These are phyloP conservation scores for Gossypium ekmanianum DNA, from an alignment of 345 rosid genomes.

Conservation along the genomic window DNA sequence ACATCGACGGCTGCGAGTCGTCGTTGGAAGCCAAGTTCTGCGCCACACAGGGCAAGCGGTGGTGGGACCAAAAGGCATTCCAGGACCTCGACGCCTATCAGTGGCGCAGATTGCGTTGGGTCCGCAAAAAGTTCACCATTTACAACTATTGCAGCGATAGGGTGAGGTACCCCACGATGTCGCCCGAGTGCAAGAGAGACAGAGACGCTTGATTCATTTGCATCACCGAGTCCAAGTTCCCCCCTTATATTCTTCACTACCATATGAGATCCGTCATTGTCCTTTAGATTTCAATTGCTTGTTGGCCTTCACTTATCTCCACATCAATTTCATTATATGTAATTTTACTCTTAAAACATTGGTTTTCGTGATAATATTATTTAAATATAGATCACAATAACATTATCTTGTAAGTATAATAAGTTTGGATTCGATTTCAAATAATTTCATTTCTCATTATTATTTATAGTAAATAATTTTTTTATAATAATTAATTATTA, in stretches of 20 bases:
- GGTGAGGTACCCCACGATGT: constrained; percentile 31
- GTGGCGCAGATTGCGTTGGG: constrained; percentile 52
- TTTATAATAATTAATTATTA: too few species aligned
- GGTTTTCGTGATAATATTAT: background rate
- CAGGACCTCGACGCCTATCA: constrained; percentile 51
- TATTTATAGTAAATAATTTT: too few species aligned
- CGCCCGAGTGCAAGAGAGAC: constrained; percentile 60
- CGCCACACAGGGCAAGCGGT: constrained; percentile 58
- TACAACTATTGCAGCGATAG: constrained; percentile 61
- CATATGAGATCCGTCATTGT: background rate
- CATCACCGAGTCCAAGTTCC: background rate
- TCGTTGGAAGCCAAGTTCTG: constrained; percentile 66
- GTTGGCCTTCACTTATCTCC: background rate
- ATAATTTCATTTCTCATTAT: too few species aligned
- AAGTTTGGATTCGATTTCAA: too few species aligned
- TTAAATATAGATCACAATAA: too few species aligned
- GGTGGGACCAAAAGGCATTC: constrained; percentile 76
- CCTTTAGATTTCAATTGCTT: background rate
- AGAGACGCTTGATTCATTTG: constrained; percentile 30
- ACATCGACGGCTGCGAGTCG: constrained; percentile 60
- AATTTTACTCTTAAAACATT: background rate
- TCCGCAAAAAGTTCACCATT: constrained; percentile 49
- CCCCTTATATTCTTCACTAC: background rate
- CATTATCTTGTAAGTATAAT: too few species aligned
- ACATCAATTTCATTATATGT: background rate